Evolutionary conservation across 805 yeast species (phyloP).

Genomic region (Candida pseudoglaebosa): DNA sequence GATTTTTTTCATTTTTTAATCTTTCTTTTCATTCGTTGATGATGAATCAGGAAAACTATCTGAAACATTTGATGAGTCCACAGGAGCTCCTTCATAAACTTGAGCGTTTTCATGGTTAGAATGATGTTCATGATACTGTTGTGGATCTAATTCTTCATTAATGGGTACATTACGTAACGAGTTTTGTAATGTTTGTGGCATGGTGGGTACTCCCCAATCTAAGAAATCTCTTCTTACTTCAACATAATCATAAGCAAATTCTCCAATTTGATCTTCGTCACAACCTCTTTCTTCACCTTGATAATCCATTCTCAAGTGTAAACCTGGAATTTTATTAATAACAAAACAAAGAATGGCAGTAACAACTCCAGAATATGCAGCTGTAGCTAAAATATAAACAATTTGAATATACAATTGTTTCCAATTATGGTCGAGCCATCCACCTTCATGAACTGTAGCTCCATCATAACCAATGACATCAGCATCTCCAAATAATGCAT

Average conservation of each 20-base stretch:
- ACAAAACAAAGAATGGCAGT: constrained; percentile 74
- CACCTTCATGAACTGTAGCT: constrained; percentile 78
- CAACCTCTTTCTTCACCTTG: constrained; percentile 85
- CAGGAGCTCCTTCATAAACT: not conserved
- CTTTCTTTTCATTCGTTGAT: constrained; percentile 2
- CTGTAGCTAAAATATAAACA: constrained; percentile 71
- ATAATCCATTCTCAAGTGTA: constrained; percentile 74
- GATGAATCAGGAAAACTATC: constrained; percentile 1
- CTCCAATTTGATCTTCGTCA: constrained; percentile 97
- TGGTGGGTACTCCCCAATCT: constrained; percentile 42
- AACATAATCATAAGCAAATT: constrained; percentile 97
- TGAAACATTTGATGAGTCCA: not conserved
- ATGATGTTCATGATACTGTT: not conserved
- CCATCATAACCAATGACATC: constrained; percentile 92
- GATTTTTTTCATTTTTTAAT: not conserved
- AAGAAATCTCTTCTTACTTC: constrained; percentile 92
- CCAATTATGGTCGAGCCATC: constrained; percentile 89
- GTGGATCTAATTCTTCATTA: not conserved
- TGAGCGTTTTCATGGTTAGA: not conserved
- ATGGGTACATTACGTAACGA: constrained; percentile 5
- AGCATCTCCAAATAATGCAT: constrained; percentile 81
- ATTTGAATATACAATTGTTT: constrained; percentile 88
- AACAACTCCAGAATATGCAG: constrained; percentile 71
- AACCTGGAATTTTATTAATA: constrained; percentile 75
- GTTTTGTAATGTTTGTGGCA: constrained; percentile 11